Evolutionary conservation across 148 eudicot genomes (phyloP).

Genomic region (Talinum fruticosum): DNA sequence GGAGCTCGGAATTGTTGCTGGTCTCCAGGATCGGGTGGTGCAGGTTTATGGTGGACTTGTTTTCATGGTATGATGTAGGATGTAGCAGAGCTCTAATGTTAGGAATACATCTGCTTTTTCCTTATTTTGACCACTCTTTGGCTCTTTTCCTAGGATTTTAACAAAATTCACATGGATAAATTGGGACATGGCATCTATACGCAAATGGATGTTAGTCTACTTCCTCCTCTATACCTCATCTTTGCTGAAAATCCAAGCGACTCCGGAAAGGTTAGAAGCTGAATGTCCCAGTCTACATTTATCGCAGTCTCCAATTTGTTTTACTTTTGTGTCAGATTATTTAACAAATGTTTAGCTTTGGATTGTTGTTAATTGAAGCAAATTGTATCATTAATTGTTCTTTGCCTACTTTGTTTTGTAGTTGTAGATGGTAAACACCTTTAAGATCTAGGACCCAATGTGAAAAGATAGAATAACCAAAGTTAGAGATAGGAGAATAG

Average conservation of each 20-base stretch:
- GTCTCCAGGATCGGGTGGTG: constrained; percentile 92
- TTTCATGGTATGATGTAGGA: constrained; percentile 59
- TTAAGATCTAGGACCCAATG: too few species aligned
- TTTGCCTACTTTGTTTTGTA: too few species aligned
- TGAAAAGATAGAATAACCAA: too few species aligned
- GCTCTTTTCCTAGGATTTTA: constrained; percentile 60
- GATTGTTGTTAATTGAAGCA: too few species aligned
- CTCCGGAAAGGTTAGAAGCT: constrained; percentile 84
- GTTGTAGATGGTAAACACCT: too few species aligned
- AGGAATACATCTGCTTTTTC: neutral
- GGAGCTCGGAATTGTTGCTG: constrained; percentile 95
- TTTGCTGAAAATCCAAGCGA: constrained; percentile 98
- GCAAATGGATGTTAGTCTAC: constrained; percentile 63
- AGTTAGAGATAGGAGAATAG: too few species aligned
- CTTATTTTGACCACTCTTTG: neutral
- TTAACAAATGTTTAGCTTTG: neutral
- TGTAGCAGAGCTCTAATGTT: neutral
- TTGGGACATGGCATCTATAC: constrained; percentile 70
- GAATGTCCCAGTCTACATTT: neutral
- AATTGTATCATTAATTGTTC: too few species aligned
- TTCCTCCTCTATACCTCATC: constrained; percentile 82
- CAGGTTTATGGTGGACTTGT: constrained; percentile 96
- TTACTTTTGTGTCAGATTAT: neutral
- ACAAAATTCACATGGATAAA: constrained; percentile 64
- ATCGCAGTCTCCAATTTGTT: neutral